Evolutionary conservation across 2,329 filamentous ascomycete species (phyloP).

Genomic region (Magnaporthales sp.): DNA sequence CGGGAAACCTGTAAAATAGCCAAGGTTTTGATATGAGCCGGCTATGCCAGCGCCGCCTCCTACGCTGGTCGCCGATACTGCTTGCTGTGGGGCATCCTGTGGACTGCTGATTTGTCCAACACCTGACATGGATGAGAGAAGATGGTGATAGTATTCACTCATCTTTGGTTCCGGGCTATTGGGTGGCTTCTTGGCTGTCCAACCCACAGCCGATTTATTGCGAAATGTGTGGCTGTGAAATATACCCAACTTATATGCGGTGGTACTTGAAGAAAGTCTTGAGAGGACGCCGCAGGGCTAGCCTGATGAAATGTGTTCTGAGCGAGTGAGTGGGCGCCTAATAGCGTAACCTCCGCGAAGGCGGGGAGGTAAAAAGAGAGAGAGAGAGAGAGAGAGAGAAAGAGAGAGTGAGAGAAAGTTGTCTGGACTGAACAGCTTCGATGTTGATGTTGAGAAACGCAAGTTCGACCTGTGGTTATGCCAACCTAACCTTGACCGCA

Average conservation of each 20-base stretch:
- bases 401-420: background rate
- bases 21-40: slow-evolving; percentile 35
- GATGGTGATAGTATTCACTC: slow-evolving; percentile 49
- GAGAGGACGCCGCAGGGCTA: background rate
- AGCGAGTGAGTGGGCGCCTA: background rate
- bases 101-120: slow-evolving; percentile 17
- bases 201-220: background rate
- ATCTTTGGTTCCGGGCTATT: slow-evolving; percentile 22
- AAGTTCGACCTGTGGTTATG: background rate
- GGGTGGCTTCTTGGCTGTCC: slow-evolving; percentile 1
- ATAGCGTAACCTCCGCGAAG: background rate
- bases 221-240: background rate
- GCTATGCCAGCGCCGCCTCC: slow-evolving; percentile 24
- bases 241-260: background rate
- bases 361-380: background rate
- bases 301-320: background rate
- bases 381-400: background rate
- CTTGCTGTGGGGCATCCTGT: slow-evolving; percentile 27
- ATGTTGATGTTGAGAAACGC: background rate
- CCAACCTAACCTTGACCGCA: background rate
- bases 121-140: slow-evolving; percentile 43
- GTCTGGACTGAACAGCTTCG: background rate
- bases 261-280: background rate
- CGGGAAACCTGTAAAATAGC: slow-evolving; percentile 41
- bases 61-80: slow-evolving; percentile 20